Evolutionary conservation across 306 rosid species (phyloP).

Genomic region (Oemleria cerasiformis): DNA sequence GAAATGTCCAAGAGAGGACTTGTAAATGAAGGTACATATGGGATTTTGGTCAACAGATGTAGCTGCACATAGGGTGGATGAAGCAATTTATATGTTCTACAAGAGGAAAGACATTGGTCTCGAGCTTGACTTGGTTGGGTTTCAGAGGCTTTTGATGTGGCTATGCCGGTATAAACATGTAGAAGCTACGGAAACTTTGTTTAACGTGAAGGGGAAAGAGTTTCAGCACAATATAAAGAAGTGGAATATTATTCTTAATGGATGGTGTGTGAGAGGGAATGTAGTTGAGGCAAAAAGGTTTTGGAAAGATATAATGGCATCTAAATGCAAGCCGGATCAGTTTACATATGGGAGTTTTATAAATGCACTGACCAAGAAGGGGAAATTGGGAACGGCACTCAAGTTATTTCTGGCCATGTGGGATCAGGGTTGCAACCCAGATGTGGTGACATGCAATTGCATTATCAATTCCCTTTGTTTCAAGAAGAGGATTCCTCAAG

Average conservation of each 20-base stretch:
- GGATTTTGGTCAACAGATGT: conserved; percentile 48
- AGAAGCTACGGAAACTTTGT: conserved; percentile 69
- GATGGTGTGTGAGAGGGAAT: conserved; percentile 82
- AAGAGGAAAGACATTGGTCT: conserved; percentile 50
- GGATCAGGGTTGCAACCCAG: conserved; percentile 52
- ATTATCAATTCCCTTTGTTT: conserved; percentile 78
- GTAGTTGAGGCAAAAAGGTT: conserved; percentile 64
- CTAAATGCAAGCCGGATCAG: conserved; percentile 57
- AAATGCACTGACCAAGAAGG: conserved; percentile 70
- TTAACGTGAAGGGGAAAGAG: conserved; percentile 40
- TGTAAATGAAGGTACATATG: conserved; percentile 40
- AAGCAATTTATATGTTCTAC: conserved; percentile 47
- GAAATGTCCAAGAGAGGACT: conserved; percentile 64
- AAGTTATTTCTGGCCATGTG: conserved; percentile 65
- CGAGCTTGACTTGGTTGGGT: conserved; percentile 40
- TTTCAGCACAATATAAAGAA: conserved; percentile 52
- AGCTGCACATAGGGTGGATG: conserved; percentile 64
- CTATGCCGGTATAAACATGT: conserved; percentile 67
- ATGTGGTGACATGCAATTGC: conserved; percentile 65
- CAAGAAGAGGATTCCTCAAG: conserved; percentile 82
- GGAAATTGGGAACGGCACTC: conserved; percentile 62
- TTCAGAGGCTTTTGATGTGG: conserved; percentile 67
- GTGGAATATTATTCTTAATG: conserved; percentile 67
- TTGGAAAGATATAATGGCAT: conserved; percentile 64
- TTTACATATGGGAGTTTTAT: conserved; percentile 59